phyloP scores from a whole-genome alignment of 2,329 filamentous ascomycete species.

The Trichothecium roseum region DNA sequence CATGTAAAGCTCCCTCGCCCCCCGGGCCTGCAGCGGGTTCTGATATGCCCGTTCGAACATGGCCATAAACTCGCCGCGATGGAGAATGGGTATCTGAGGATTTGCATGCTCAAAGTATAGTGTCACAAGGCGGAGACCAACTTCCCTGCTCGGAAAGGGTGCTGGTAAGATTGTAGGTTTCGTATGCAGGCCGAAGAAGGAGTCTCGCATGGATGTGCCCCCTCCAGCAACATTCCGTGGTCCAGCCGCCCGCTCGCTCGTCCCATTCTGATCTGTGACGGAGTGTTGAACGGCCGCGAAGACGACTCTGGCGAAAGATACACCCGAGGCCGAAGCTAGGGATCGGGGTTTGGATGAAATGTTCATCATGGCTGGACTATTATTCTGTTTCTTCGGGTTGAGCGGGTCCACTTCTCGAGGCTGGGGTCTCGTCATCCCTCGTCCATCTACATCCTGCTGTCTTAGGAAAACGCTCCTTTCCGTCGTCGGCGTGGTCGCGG shows the following conservation, averaged over 20 bases:
- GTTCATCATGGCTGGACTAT: constrained; percentile 49
- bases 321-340: constrained; percentile 76
- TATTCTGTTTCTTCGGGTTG: constrained; percentile 21
- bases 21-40: constrained; percentile 53
- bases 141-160: constrained; percentile 66
- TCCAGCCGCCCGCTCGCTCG: constrained; percentile 15
- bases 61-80: constrained; percentile 80
- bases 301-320: constrained; percentile 89
- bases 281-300: constrained; percentile 82
- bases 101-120: constrained; percentile 96
- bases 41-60: constrained; percentile 77
- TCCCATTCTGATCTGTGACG: constrained; percentile 48
- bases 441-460: neutral
- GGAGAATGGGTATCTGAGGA: constrained; percentile 87
- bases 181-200: constrained; percentile 92
- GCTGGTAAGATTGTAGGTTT: constrained; percentile 80
- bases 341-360: constrained; percentile 74
- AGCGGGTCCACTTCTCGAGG: constrained; percentile 19
- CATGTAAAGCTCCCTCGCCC: constrained; percentile 78
- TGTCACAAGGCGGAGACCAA: constrained; percentile 62
- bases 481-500: constrained; percentile 8
- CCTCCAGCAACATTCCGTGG: constrained; percentile 18
- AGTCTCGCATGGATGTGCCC: constrained; percentile 82
- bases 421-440: constrained; percentile 11
- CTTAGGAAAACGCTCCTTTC: constrained; percentile 3